These are phyloP conservation scores for Magnolia sinica DNA, from an alignment of 164 flowering plant genomes.

Conservation along the genomic window DNA sequence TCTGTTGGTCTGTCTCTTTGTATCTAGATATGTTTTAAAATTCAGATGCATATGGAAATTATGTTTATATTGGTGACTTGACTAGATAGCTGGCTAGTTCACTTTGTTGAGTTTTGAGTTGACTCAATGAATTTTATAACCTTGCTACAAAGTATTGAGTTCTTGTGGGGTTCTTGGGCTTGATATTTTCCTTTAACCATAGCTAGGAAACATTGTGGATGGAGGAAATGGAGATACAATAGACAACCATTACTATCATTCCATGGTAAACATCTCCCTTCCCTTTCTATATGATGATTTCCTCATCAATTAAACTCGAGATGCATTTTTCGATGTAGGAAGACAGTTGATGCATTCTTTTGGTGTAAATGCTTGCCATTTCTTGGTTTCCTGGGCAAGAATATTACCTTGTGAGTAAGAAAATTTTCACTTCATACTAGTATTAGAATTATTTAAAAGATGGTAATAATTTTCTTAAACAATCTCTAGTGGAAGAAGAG, in stretches of 20 bases:
- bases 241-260: slow-evolving; percentile 4
- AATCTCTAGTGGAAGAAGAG: slow-evolving; percentile 47
- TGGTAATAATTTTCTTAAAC: neutral
- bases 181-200: neutral
- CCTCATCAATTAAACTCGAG: neutral
- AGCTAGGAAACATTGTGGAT: neutral
- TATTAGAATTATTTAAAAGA: neutral
- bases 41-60: too few relatives aligned
- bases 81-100: too few relatives aligned
- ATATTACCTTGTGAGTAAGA: slow-evolving; percentile 43
- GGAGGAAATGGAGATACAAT: slow-evolving; percentile 8
- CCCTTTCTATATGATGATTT: neutral
- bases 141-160: neutral
- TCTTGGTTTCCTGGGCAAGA: slow-evolving; percentile 75
- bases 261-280: neutral
- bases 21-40: too few relatives aligned
- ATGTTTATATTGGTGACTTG: too few relatives aligned
- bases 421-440: neutral
- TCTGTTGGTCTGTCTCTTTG: too few relatives aligned
- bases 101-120: neutral
- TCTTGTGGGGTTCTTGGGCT: neutral
- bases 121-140: neutral
- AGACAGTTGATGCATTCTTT: slow-evolving; percentile 50
- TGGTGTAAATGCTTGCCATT: slow-evolving; percentile 53
- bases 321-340: neutral